These are phyloP conservation scores for Lodderomyces beijingensis DNA, from an alignment of 1,139 yeast genomes.

Conservation along the genomic window DNA sequence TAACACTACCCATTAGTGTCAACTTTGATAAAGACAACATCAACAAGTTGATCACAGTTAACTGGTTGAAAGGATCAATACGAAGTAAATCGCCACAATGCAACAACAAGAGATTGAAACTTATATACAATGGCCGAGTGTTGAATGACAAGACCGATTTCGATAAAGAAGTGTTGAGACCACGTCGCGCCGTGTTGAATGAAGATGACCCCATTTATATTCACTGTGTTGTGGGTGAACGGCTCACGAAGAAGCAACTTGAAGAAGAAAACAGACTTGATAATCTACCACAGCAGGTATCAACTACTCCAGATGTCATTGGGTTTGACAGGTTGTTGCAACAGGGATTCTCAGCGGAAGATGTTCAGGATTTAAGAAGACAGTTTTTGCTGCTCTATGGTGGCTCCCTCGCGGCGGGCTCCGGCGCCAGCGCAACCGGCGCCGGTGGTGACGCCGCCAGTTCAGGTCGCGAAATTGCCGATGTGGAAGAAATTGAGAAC, in stretches of 20 bases:
- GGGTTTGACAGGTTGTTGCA: constrained; percentile 82
- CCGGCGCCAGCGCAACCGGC: constrained; percentile 1
- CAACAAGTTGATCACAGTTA: constrained; percentile 26
- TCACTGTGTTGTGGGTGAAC: constrained; percentile 81
- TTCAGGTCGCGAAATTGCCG: constrained; percentile 29
- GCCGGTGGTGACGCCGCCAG: too few relatives aligned
- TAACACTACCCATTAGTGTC: constrained; percentile 27
- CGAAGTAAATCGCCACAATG: constrained; percentile 24
- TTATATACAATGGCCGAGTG: constrained; percentile 73
- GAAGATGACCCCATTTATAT: constrained; percentile 42
- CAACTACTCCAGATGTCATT: constrained; percentile 65
- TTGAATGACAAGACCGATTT: constrained; percentile 58
- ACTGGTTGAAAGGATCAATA: constrained; percentile 24
- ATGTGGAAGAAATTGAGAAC: constrained; percentile 40
- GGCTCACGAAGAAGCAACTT: constrained; percentile 53
- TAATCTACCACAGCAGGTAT: constrained; percentile 42
- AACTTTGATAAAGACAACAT: constrained; percentile 31
- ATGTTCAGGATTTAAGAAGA: constrained; percentile 62
- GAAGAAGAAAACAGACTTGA: constrained; percentile 61
- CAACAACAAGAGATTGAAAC: constrained; percentile 52
- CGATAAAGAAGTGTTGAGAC: constrained; percentile 41
- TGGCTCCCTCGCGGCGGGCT: constrained; percentile 12
- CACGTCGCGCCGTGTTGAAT: constrained; percentile 6
- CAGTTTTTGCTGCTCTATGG: constrained; percentile 67
- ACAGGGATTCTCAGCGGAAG: constrained; percentile 80